A percentile compares a stretch with the other conserved stretches of the same genome.
These are phyloP conservation scores for Lenwebbia sp. DNA, from an alignment of 345 rosid genomes.

Conservation along the genomic window DNA sequence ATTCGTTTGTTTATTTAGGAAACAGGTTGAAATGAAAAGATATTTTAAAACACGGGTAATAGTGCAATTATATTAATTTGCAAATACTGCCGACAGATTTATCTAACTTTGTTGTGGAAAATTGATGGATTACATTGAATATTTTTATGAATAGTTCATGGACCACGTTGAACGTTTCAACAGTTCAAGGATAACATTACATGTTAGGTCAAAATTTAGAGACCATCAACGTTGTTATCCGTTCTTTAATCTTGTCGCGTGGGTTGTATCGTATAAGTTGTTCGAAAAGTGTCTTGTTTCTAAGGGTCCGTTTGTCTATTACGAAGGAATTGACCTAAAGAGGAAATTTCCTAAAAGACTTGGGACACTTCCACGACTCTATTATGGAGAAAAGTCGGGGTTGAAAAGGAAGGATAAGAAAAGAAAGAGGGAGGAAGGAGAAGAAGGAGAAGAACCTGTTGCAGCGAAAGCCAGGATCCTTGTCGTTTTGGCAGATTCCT, in stretches of 20 bases:
- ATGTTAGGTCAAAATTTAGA: neutral
- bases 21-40: neutral
- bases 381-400: neutral
- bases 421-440: neutral
- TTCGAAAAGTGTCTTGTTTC: neutral
- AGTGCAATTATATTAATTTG: no score
- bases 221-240: neutral
- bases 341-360: neutral
- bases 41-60: no score
- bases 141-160: neutral
- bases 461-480: constrained; percentile 46
- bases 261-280: neutral
- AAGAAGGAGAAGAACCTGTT: constrained; percentile 34
- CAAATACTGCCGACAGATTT: no score
- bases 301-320: neutral
- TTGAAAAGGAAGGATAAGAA: neutral
- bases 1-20: no score
- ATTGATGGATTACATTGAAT: neutral
- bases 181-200: neutral
- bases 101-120: neutral
- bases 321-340: neutral
- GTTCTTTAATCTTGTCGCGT: neutral
- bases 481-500: constrained; percentile 62
- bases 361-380: neutral
- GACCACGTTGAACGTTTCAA: neutral